These are phyloP conservation scores for Clitopilus passeckerianus DNA, from an alignment of 768 basidiomycete species.

Conservation along the genomic window DNA sequence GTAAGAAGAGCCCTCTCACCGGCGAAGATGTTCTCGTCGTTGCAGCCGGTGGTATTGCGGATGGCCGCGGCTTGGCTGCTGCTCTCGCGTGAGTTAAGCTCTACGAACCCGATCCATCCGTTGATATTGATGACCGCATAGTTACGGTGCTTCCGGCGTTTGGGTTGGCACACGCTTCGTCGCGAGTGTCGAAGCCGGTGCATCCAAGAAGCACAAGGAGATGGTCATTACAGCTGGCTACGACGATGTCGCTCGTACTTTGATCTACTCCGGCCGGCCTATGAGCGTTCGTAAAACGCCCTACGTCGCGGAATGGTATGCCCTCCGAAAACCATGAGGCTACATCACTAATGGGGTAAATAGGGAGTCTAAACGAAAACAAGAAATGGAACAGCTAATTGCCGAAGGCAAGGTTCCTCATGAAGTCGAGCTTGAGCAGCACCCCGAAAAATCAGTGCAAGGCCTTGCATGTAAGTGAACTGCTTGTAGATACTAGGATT, in stretches of 20 bases:
- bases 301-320: constrained; percentile 72
- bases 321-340: constrained; percentile 3
- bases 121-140: constrained; percentile 13
- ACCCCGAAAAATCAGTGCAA: constrained; percentile 61
- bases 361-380: constrained; percentile 59
- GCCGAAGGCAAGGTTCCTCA: constrained; percentile 70
- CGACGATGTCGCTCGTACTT: constrained; percentile 67
- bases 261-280: constrained; percentile 76
- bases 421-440: constrained; percentile 61
- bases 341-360: not conserved
- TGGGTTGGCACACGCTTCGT: constrained; percentile 91
- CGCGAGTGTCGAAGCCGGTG: constrained; percentile 75
- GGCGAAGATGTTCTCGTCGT: constrained; percentile 74
- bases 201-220: constrained; percentile 70
- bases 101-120: too few species aligned
- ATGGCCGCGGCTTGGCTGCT: constrained; percentile 77
- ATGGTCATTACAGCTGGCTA: constrained; percentile 64
- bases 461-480: constrained; percentile 52
- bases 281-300: constrained; percentile 78
- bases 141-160: constrained; percentile 79
- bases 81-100: constrained; percentile 49
- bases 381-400: constrained; percentile 56
- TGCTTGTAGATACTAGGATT: not conserved
- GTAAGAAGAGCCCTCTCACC: constrained; percentile 68
- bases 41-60: constrained; percentile 81